Conservation (phyloP, 2,329 filamentous ascomycete species). For the Neofusicoccum kwambonambiense region DNA sequence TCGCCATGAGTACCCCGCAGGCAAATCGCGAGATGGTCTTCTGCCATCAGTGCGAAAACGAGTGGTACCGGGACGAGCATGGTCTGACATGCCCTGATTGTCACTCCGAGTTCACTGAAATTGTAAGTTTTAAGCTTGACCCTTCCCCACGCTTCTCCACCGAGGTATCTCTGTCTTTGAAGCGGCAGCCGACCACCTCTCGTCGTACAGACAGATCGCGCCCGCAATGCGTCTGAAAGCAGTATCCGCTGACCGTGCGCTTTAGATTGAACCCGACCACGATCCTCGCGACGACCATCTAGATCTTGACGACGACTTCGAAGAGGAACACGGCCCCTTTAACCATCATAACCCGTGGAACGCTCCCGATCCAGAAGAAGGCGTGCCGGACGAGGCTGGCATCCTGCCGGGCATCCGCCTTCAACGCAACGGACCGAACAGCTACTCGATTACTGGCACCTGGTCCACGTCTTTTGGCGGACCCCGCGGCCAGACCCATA, state of each 20-base stretch:
- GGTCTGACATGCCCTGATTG: slow-evolving; percentile 76
- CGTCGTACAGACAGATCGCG: background rate
- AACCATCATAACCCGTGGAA: slow-evolving; percentile 50
- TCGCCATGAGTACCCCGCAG: slow-evolving; percentile 6
- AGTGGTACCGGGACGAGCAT: slow-evolving; percentile 75
- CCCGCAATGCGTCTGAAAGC: background rate
- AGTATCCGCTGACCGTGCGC: slow-evolving; percentile 23
- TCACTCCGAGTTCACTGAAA: slow-evolving; percentile 75
- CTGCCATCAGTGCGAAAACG: slow-evolving; percentile 76
- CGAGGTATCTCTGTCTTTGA: background rate
- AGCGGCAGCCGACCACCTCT: background rate
- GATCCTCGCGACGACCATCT: slow-evolving; percentile 58
- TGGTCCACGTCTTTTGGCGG: slow-evolving; percentile 20
- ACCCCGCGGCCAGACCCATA: slow-evolving; percentile 29
- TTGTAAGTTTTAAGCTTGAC: slow-evolving; percentile 58
- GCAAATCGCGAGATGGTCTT: slow-evolving; percentile 65
- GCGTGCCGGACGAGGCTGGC: slow-evolving; percentile 22
- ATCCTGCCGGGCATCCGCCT: slow-evolving; percentile 41
- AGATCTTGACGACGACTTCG: slow-evolving; percentile 29
- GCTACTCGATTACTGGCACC: slow-evolving; percentile 36
- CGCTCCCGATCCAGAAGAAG: slow-evolving; percentile 50
- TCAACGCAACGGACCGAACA: slow-evolving; percentile 33
- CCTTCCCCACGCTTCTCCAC: slow-evolving; percentile 3
- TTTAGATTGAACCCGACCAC: slow-evolving; percentile 47
- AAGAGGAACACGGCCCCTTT: slow-evolving; percentile 32